phyloP scores from a whole-genome alignment of 192 early-diverging fungal genomes.

The Backusella liffmaniae region DNA sequence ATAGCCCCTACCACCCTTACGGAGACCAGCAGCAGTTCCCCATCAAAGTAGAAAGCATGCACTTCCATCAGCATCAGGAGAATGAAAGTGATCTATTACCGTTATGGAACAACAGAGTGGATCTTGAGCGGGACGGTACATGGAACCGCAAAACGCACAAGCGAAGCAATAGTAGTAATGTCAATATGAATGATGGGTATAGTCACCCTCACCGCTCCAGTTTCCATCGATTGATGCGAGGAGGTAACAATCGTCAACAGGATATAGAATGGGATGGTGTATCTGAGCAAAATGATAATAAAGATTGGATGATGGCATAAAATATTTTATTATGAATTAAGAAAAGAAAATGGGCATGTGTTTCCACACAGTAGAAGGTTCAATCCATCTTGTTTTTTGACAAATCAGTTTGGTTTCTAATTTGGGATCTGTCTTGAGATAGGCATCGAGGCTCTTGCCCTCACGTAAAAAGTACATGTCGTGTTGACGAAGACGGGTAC shows the following conservation, averaged over 20 bases:
- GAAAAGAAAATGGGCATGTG: slow-evolving; percentile 6
- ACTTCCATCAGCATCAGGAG: not conserved
- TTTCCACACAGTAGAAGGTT: slow-evolving; percentile 10
- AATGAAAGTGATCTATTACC: not conserved
- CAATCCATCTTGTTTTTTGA: not conserved
- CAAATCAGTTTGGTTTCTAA: not conserved
- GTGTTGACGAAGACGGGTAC: not conserved
- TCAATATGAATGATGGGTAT: not conserved
- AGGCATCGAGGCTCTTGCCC: not conserved
- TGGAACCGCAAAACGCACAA: slow-evolving; percentile 9
- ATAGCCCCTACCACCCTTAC: slow-evolving; percentile 7
- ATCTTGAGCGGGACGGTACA: slow-evolving; percentile 8
- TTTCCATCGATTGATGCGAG: slow-evolving; percentile 28
- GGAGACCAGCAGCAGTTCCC: slow-evolving; percentile 13
- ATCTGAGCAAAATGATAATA: not conserved
- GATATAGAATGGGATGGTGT: slow-evolving; percentile 38
- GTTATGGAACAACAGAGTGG: not conserved
- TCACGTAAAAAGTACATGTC: slow-evolving; percentile 8
- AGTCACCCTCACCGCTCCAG: not conserved
- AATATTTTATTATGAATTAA: not conserved
- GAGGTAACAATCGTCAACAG: slow-evolving; percentile 19
- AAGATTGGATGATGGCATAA: slow-evolving; percentile 20
- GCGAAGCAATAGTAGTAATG: slow-evolving; percentile 19
- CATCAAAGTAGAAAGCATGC: not conserved
- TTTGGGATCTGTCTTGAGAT: not conserved